Percentiles rank a stretch among this genome's conserved stretches.
Evolutionary conservation across 805 yeast species (phyloP).

Genomic region (Tetrapisispora arboricola): DNA sequence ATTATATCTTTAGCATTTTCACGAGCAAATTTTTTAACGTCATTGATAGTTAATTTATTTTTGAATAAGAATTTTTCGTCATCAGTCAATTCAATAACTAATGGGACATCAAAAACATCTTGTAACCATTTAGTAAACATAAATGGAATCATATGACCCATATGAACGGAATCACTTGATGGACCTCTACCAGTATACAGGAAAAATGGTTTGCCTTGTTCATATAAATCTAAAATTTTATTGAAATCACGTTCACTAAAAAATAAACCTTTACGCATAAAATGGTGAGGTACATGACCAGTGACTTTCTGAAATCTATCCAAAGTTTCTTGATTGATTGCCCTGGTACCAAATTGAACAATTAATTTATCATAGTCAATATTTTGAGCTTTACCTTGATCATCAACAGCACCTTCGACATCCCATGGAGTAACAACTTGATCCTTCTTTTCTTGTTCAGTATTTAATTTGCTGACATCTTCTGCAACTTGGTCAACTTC

Average conservation of each 20-base stretch:
- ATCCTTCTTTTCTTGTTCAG: slow-evolving; percentile 22
- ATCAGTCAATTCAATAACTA: slow-evolving; percentile 89
- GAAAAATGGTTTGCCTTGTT: slow-evolving; percentile 91
- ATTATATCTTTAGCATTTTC: slow-evolving; percentile 90
- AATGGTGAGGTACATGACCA: slow-evolving; percentile 86
- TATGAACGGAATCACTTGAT: slow-evolving; percentile 84
- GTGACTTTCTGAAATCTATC: slow-evolving; percentile 70
- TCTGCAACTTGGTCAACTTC: slow-evolving; percentile 14
- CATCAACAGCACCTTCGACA: slow-evolving; percentile 96
- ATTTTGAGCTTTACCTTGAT: slow-evolving; percentile 71
- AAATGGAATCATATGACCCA: slow-evolving; percentile 96
- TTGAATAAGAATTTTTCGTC: slow-evolving; percentile 96
- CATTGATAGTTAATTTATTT: slow-evolving; percentile 77
- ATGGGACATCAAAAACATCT: slow-evolving; percentile 92
- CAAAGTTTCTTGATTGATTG: slow-evolving; percentile 60
- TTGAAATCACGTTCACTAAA: slow-evolving; percentile 81
- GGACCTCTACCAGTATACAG: slow-evolving; percentile 97
- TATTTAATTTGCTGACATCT: slow-evolving; percentile 12
- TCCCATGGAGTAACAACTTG: slow-evolving; percentile 94
- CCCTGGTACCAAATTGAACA: slow-evolving; percentile 75
- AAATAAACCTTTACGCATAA: slow-evolving; percentile 81
- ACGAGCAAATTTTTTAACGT: slow-evolving; percentile 67
- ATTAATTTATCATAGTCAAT: slow-evolving; percentile 88
- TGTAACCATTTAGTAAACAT: slow-evolving; percentile 95
- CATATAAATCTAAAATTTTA: slow-evolving; percentile 76